These are phyloP conservation scores for Chamaecrista fasciculata DNA, from an alignment of 306 rosid species.

Conservation along the genomic window DNA sequence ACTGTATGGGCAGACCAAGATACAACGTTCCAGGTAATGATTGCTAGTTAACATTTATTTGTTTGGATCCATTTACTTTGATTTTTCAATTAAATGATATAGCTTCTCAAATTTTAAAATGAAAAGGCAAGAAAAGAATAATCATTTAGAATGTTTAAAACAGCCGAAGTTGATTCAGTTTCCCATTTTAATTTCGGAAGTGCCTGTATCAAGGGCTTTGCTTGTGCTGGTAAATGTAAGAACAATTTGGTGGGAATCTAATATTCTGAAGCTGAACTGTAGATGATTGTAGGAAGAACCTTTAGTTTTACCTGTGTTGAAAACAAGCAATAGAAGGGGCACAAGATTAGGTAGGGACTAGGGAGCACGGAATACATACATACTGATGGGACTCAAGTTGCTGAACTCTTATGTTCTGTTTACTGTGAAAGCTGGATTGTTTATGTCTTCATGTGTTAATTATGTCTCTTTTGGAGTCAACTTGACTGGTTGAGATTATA, in stretches of 20 bases:
- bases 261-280: conserved; percentile 5
- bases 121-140: conserved; percentile 1
- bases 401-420: not conserved
- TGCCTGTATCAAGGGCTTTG: not conserved
- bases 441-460: not conserved
- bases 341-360: conserved; percentile 14
- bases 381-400: conserved; percentile 19
- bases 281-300: conserved; percentile 22
- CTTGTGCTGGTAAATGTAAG: conserved; percentile 11
- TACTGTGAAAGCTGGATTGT: not conserved
- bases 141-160: conserved; percentile 1
- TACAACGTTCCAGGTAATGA: conserved; percentile 81
- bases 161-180: not conserved
- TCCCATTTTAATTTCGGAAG: conserved; percentile 6
- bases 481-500: not conserved
- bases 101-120: not conserved
- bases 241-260: conserved; percentile 13
- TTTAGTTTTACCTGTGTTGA: conserved; percentile 1
- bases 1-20: conserved; percentile 80
- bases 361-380: not conserved
- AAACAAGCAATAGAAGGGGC: conserved; percentile 1
- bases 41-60: conserved; percentile 13
- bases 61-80: too few species aligned
- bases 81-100: not conserved
- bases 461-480: not conserved